A percentile compares a stretch with the other conserved stretches of the same genome.
phyloP scores from a whole-genome alignment of 495 filamentous ascomycete genomes.

The Neurospora intermedia region DNA sequence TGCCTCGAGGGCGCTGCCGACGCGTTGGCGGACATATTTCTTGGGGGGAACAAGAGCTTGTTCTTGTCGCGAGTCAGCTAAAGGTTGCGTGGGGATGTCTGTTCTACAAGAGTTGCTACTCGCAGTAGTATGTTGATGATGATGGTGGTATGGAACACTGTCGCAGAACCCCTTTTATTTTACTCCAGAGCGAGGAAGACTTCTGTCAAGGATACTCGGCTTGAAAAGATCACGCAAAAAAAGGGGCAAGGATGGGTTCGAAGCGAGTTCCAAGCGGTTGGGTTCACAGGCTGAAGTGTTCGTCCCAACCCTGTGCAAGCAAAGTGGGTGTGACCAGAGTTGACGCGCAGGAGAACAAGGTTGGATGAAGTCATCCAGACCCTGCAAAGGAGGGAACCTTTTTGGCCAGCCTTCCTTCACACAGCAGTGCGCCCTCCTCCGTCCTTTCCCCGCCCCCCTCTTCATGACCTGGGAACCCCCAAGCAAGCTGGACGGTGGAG shows the following conservation, averaged over 20 bases:
- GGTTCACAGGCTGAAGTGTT: background rate
- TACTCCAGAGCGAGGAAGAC: background rate
- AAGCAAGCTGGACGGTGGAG: background rate
- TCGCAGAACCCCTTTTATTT: background rate
- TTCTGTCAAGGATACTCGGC: background rate
- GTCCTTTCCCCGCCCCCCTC: background rate
- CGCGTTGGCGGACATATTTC: background rate
- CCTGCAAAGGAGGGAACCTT: background rate
- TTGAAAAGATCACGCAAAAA: background rate
- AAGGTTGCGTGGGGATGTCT: background rate
- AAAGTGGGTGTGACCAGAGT: background rate
- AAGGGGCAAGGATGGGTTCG: background rate
- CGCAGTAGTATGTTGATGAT: background rate
- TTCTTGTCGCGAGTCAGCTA: background rate
- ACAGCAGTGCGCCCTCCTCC: background rate
- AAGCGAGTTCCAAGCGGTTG: background rate
- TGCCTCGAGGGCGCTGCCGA: conserved; percentile 43
- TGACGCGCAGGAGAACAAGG: background rate
- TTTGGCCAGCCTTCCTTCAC: background rate
- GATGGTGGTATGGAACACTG: background rate
- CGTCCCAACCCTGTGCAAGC: background rate
- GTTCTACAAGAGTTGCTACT: background rate
- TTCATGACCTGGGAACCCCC: background rate
- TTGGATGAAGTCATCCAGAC: background rate
- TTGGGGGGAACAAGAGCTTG: background rate